Conservation (phyloP, 441 rosid species). For the Macaranga tanarius region DNA sequence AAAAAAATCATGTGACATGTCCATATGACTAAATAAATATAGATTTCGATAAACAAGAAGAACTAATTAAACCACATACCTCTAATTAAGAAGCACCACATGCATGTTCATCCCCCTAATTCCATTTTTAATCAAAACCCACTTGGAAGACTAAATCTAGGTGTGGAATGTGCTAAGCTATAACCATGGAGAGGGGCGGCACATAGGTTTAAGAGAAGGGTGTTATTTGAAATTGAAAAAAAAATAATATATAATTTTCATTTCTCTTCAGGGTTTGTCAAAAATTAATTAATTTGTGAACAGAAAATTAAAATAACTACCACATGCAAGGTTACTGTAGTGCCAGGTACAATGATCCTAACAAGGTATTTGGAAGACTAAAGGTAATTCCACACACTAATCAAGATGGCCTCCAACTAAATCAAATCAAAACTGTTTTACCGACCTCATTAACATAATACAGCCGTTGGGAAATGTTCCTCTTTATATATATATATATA, state of each 20-base stretch:
- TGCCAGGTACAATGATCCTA: conserved; percentile 57
- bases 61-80: conserved; percentile 7
- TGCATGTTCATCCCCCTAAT: conserved; percentile 33
- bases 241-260: neutral
- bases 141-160: conserved; percentile 25
- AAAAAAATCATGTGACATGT: conserved; percentile 18
- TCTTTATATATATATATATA: neutral
- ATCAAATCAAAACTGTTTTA: conserved; percentile 35
- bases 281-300: neutral
- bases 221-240: neutral
- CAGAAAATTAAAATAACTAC: conserved; percentile 11
- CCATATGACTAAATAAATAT: neutral
- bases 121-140: conserved; percentile 19
- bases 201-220: conserved; percentile 37
- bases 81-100: conserved; percentile 24
- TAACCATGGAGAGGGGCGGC: conserved; percentile 37
- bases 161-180: conserved; percentile 11
- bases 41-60: conserved; percentile 18
- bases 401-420: conserved; percentile 5
- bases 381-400: neutral
- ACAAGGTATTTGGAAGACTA: conserved; percentile 23
- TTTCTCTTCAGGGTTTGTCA: conserved; percentile 5
- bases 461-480: conserved; percentile 32
- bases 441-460: conserved; percentile 43
- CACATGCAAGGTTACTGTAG: conserved; percentile 42